These are phyloP conservation scores for Ettlia oleoabundans DNA, from an alignment of 139 green algal species.

Conservation along the genomic window DNA sequence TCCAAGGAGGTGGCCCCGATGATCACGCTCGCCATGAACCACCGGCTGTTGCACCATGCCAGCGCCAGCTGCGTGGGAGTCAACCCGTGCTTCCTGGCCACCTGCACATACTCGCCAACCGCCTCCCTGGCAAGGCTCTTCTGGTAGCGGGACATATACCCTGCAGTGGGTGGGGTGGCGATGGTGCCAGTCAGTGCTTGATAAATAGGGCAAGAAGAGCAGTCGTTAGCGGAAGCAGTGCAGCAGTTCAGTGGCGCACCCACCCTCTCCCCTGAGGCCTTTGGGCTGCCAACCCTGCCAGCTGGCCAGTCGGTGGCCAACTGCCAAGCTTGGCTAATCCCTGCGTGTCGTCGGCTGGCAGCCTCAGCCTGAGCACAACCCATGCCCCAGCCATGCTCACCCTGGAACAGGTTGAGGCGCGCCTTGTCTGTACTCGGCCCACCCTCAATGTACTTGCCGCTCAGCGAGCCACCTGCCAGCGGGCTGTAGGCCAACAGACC, in stretches of 20 bases:
- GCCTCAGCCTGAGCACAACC: too few relatives aligned
- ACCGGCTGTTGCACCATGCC: slow-evolving; percentile 52
- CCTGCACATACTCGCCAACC: slow-evolving; percentile 67
- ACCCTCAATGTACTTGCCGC: slow-evolving; percentile 72
- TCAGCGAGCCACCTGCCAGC: slow-evolving; percentile 63
- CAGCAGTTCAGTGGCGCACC: neutral
- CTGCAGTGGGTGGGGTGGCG: slow-evolving; percentile 26
- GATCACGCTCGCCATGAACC: neutral
- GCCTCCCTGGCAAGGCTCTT: slow-evolving; percentile 63
- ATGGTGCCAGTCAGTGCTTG: too few relatives aligned
- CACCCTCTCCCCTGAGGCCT: too few relatives aligned
- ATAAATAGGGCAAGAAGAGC: too few relatives aligned
- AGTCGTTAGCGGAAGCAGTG: neutral
- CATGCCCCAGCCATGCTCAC: neutral
- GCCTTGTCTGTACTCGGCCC: slow-evolving; percentile 35
- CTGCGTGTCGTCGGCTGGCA: too few relatives aligned
- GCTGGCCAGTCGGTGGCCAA: too few relatives aligned
- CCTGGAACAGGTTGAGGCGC: slow-evolving; percentile 82
- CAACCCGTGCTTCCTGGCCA: slow-evolving; percentile 79
- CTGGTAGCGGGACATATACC: slow-evolving; percentile 76
- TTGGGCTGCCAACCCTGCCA: too few relatives aligned
- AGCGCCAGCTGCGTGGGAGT: slow-evolving; percentile 85
- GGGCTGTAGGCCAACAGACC: slow-evolving; percentile 87
- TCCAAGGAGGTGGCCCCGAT: slow-evolving; percentile 83
- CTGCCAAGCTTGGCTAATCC: too few relatives aligned